Evolutionary conservation across 495 filamentous ascomycete species (phyloP), one percentile per base, ranked within the genome.

Genomic region (Saxophila tyrrhenica): DNA sequence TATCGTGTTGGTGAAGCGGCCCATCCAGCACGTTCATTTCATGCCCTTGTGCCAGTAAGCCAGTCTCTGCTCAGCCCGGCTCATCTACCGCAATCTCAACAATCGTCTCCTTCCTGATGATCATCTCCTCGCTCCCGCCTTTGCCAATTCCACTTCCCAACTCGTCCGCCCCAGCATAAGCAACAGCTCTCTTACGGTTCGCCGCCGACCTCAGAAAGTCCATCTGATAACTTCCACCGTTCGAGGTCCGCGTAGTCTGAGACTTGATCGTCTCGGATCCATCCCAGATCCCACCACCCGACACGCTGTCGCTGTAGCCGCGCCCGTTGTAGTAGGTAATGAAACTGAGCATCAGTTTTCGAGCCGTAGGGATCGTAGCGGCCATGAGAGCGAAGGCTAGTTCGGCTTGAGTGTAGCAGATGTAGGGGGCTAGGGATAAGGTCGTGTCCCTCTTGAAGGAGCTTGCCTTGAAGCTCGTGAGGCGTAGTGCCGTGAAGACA

Each of bases 321-420:
- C 53, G 45, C 8, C 53, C 46, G 47, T 56, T 56, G 49, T 57
- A 57, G 49, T 46, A 51, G 2, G 54, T 57, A 19, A 47, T 47
- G 7, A 57, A 48, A 20, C 42, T 24, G 13, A 25, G 21, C 23
- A 57, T 38, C 7, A 52, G 25, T 24, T n/a, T 46, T 21, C 54
- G 54, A 1, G 48, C 48, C 9, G 39, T 43, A 23, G 54, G 48
- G 35, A 57, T 45, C 1, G 48, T 57, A 2, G 54, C 54, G 25
- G 48, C 38, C 21, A 57, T 52, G n/a, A 51, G 46, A 11, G 48
- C n/a, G 49, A 29, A 57, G 39, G 48, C 32, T 2, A 57, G 49
- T 29, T 57, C 54, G 11, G 54, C 48, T 52, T 57, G 54, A 11
- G 48, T 57, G 35, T n/a, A 52, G 48, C 7, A 29, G 8, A 57